Evolutionary conservation across 2,329 filamentous ascomycete genomes (phyloP).

Genomic region (Fusarium avenaceum): DNA sequence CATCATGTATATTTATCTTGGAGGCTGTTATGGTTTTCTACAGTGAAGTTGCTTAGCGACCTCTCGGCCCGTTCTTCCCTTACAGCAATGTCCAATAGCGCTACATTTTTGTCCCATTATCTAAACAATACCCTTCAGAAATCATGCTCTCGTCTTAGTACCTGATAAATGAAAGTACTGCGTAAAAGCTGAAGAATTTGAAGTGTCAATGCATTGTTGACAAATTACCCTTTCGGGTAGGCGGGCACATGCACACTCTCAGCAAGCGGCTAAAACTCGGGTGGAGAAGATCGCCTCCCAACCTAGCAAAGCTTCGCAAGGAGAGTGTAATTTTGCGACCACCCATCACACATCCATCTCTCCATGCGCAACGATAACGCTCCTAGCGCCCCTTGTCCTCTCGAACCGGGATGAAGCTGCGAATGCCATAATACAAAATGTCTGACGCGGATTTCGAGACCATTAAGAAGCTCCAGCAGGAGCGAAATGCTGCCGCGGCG

Average conservation of each 20-base stretch:
- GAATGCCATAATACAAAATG: conserved; percentile 63
- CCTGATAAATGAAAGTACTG: background rate
- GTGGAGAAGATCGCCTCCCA: conserved; percentile 47
- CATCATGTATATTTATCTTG: background rate
- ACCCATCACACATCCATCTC: conserved; percentile 49
- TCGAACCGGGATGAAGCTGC: conserved; percentile 60
- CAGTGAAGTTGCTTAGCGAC: too few species aligned
- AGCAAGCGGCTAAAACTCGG: conserved; percentile 54
- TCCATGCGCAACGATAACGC: conserved; percentile 57
- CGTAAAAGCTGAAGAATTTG: background rate
- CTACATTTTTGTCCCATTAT: background rate
- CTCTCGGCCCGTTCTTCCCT: too few species aligned
- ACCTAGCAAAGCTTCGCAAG: conserved; percentile 47
- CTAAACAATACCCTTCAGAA: background rate
- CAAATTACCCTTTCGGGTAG: conserved; percentile 25
- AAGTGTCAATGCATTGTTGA: conserved; percentile 17
- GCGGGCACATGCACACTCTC: conserved; percentile 18
- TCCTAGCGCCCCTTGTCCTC: conserved; percentile 53
- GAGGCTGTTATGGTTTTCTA: background rate
- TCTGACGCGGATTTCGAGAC: conserved; percentile 88
- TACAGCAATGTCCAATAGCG: too few species aligned
- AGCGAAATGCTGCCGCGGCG: conserved; percentile 86
- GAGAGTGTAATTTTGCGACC: conserved; percentile 49
- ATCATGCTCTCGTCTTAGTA: background rate
- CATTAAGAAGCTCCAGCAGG: conserved; percentile 88